phyloP scores from a whole-genome alignment of 2,329 filamentous ascomycete genomes.

The Penicillium janthinellum region DNA sequence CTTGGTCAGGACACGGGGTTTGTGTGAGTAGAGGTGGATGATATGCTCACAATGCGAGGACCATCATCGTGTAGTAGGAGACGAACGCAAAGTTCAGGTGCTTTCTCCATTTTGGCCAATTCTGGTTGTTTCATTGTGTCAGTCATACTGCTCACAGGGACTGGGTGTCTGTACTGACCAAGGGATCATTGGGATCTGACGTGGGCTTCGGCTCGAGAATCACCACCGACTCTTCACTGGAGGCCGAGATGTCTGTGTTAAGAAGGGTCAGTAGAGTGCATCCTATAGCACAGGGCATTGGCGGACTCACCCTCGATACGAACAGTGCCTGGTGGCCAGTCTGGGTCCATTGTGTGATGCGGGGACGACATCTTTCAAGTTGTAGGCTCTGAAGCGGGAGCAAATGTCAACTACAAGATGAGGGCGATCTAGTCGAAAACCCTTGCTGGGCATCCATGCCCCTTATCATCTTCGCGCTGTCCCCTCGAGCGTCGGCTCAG shows the following conservation, averaged over 20 bases:
- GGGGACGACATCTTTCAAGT: too few relatives aligned
- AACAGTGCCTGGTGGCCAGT: conserved; percentile 25
- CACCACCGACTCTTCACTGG: conserved; percentile 11
- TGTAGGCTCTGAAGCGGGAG: too few relatives aligned
- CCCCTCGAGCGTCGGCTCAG: too few relatives aligned
- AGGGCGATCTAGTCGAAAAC: too few relatives aligned
- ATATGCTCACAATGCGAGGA: conserved; percentile 27
- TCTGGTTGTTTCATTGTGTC: conserved; percentile 8
- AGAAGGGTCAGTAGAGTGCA: too few relatives aligned
- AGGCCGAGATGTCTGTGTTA: too few relatives aligned
- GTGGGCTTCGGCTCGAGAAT: conserved; percentile 29
- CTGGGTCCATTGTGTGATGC: conserved; percentile 16
- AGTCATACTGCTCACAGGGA: background rate
- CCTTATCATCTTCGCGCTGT: too few relatives aligned
- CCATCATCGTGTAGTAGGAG: conserved; percentile 32
- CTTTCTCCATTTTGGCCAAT: conserved; percentile 31
- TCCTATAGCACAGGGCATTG: too few relatives aligned
- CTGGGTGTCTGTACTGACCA: conserved; percentile 15
- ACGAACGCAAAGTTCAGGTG: conserved; percentile 30
- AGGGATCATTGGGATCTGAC: conserved; percentile 32
- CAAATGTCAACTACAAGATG: too few relatives aligned
- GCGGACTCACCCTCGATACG: conserved; percentile 17
- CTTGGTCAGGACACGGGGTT: too few relatives aligned
- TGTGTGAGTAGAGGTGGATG: too few relatives aligned
- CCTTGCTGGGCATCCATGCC: too few relatives aligned